These are phyloP conservation scores for Ceratonia siliqua DNA, from an alignment of 306 rosid genomes.

Conservation along the genomic window DNA sequence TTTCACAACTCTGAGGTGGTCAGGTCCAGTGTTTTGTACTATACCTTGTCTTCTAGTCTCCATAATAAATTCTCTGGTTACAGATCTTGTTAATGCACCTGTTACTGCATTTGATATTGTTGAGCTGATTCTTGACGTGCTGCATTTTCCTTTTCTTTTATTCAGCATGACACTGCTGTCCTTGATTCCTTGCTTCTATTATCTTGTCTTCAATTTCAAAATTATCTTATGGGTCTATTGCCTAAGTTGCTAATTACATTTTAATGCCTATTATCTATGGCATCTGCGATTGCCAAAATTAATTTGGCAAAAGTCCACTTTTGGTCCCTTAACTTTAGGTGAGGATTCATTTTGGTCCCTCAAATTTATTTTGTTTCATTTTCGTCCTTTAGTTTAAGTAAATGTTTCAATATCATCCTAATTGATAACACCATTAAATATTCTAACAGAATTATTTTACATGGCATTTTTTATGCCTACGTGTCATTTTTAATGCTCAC, in stretches of 20 bases:
- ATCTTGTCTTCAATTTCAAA: not conserved
- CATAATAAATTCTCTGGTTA: not conserved
- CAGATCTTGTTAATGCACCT: not conserved
- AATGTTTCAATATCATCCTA: no score
- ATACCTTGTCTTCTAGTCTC: conserved; percentile 8
- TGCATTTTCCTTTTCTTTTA: conserved; percentile 9
- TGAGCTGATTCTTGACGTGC: not conserved
- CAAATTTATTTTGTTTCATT: no score
- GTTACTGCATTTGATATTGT: conserved; percentile 8
- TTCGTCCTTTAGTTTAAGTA: no score
- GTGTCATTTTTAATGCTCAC: no score
- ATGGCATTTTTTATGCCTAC: no score
- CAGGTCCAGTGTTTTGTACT: conserved; percentile 24
- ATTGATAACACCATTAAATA: no score
- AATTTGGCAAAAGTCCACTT: no score
- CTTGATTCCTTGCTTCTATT: not conserved
- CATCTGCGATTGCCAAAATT: not conserved
- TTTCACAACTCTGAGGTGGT: conserved; percentile 59
- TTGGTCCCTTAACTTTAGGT: no score
- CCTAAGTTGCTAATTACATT: not conserved
- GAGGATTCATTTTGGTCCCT: no score
- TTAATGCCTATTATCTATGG: not conserved
- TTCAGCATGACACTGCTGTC: not conserved
- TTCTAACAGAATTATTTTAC: no score
- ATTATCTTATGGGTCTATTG: not conserved